Conservation (phyloP, 2,329 filamentous ascomycete genomes). For the Emergomyces africanus region DNA sequence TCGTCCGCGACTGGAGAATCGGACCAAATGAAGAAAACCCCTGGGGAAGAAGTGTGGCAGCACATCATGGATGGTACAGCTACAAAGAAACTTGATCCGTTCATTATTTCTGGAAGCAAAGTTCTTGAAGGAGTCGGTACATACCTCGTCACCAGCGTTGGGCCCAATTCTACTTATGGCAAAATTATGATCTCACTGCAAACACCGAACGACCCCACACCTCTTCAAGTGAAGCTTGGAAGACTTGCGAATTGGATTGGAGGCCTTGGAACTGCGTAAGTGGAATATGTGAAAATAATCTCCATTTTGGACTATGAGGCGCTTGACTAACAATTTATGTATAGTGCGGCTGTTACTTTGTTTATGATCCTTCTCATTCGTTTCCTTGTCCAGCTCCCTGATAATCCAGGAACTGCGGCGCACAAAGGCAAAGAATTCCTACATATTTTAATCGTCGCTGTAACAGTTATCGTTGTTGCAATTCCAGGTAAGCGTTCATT, state of each 20-base stretch:
- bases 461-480: conserved; percentile 68
- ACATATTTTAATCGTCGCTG: conserved; percentile 63
- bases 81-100: conserved; percentile 49
- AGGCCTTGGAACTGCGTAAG: conserved; percentile 55
- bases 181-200: conserved; percentile 63
- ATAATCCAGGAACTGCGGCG: conserved; percentile 43
- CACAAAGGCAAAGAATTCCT: conserved; percentile 68
- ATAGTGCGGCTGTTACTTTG: conserved; percentile 54
- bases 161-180: conserved; percentile 61
- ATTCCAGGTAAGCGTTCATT: conserved; percentile 40
- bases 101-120: conserved; percentile 69
- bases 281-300: neutral
- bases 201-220: conserved; percentile 61
- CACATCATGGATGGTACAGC: conserved; percentile 41
- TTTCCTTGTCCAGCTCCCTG: conserved; percentile 58
- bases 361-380: conserved; percentile 80
- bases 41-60: conserved; percentile 46
- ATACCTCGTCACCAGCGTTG: conserved; percentile 61
- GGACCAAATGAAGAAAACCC: conserved; percentile 55
- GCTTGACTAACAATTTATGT: conserved; percentile 6
- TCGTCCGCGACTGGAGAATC: conserved; percentile 64
- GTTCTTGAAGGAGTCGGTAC: conserved; percentile 67
- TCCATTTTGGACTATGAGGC: neutral
- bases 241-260: conserved; percentile 65
- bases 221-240: conserved; percentile 64